phyloP scores from a whole-genome alignment of 805 yeast genomes.

The Candida stauntonica region DNA sequence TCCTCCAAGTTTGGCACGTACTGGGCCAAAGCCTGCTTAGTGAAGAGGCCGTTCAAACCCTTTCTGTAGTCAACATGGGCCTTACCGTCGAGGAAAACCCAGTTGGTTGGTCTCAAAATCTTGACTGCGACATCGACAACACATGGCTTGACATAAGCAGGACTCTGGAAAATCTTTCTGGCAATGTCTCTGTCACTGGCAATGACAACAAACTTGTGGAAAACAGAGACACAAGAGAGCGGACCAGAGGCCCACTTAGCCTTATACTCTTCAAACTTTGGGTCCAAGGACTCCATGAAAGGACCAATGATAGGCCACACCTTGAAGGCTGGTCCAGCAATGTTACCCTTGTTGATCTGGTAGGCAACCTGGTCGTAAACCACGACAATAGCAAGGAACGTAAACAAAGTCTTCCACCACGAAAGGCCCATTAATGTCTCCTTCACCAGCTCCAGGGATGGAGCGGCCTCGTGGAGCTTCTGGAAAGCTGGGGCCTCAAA shows the following conservation, averaged over 20 bases:
- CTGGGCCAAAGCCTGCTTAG: slow-evolving; percentile 73
- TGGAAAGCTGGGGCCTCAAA: slow-evolving; percentile 12
- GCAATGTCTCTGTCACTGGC: slow-evolving; percentile 86
- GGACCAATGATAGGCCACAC: slow-evolving; percentile 97
- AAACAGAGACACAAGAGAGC: slow-evolving; percentile 92
- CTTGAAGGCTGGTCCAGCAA: slow-evolving; percentile 87
- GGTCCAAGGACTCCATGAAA: slow-evolving; percentile 88
- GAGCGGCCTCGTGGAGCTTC: slow-evolving; percentile 11
- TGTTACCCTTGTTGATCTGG: slow-evolving; percentile 74
- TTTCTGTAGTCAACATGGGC: slow-evolving; percentile 91
- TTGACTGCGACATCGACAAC: slow-evolving; percentile 96
- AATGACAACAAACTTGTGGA: slow-evolving; percentile 95
- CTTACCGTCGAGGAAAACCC: slow-evolving; percentile 98
- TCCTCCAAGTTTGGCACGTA: slow-evolving; percentile 84
- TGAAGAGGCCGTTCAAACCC: slow-evolving; percentile 84
- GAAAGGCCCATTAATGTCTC: slow-evolving; percentile 29
- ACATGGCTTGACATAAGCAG: slow-evolving; percentile 90
- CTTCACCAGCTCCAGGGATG: slow-evolving; percentile 4
- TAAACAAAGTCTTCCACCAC: slow-evolving; percentile 50
- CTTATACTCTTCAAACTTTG: slow-evolving; percentile 89
- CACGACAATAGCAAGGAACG: slow-evolving; percentile 44
- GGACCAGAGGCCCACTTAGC: slow-evolving; percentile 96
- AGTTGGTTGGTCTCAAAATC: slow-evolving; percentile 89
- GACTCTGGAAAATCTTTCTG: slow-evolving; percentile 79
- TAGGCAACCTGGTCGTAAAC: slow-evolving; percentile 77